Conservation (phyloP, 2,329 filamentous ascomycete species). For the Aspergillus unguis region DNA sequence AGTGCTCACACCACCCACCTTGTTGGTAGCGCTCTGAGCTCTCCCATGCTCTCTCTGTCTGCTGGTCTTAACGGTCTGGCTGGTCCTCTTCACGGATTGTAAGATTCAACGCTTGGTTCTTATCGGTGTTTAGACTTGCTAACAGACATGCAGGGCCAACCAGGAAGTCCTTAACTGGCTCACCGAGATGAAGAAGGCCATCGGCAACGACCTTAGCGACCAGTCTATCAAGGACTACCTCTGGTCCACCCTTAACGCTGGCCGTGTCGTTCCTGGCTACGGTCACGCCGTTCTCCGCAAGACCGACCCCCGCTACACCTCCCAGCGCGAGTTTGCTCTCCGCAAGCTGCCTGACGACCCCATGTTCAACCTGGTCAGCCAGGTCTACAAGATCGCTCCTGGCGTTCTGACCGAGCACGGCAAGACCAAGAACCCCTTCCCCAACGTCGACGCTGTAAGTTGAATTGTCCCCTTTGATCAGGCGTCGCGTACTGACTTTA, state of each 20-base stretch:
- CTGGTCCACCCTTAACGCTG: constrained; percentile 92
- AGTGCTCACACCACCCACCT: constrained; percentile 97
- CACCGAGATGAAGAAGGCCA: constrained; percentile 92
- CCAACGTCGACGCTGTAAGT: constrained; percentile 84
- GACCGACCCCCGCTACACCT: constrained; percentile 98
- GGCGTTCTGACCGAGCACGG: constrained; percentile 98
- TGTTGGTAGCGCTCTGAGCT: constrained; percentile 93
- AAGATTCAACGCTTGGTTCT: constrained; percentile 19
- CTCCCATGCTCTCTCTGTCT: constrained; percentile 92
- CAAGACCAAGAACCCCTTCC: constrained; percentile 99
- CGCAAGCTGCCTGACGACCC: constrained; percentile 93
- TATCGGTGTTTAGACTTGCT: constrained; percentile 9
- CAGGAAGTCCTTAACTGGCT: constrained; percentile 99
- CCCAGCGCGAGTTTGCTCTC: constrained; percentile 94
- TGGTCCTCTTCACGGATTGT: constrained; percentile 93
- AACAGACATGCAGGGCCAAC: constrained; percentile 62
- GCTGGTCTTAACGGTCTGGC: constrained; percentile 98
- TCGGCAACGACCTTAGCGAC: constrained; percentile 94
- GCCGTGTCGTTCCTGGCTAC: constrained; percentile 96
- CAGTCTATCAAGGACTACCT: constrained; percentile 97
- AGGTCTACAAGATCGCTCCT: constrained; percentile 99
- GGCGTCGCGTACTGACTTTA: constrained; percentile 12
- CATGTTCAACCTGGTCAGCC: constrained; percentile 99
- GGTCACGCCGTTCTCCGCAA: constrained; percentile 99
- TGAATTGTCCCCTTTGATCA: not conserved